Base-by-base conservation (phyloP, 352 stramenopile species). In the Phytophthora brassicae region DNA sequence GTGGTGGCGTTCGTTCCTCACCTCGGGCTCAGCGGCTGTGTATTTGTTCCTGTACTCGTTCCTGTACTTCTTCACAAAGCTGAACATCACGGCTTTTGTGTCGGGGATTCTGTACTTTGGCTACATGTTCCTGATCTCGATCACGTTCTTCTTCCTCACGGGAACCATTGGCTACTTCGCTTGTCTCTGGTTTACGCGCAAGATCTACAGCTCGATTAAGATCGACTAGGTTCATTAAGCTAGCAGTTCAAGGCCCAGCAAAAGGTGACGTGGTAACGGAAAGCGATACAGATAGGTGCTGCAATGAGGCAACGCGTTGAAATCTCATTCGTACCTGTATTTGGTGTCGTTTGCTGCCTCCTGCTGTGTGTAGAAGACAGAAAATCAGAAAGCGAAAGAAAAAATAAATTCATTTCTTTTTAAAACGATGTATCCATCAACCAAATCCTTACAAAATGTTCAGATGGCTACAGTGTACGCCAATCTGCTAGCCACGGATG, bases 31-130 rank as follows among this genome's bases (percentile, higher is more conserved):
- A 54, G 94, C 89, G 26, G 98, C 96, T 39, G 56, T 98, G 29
- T 99, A 99, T 74, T 74, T 99, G 24, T 99, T 99, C 79, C 64
- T 99, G 3, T 99, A 99, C 88, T 98, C 95, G 45, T 86, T 99
- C 65, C 97, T 98, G 78, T 99, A 99, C 88, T 98, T 98, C 68
- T 90, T 89, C 64, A 98, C 85, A 38, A 98, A 99, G 76, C 85
- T 99, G 68, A 96, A 99, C 64, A 98, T 99, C 60, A 97, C 96
- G 49, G 84, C 88, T 47, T 89, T 96, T 26, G 90, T 97, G 29
- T 96, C 88, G 43, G 86, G 83, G 23, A 72, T 99, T 57, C 78
- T 99, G 42, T 99, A 99, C 86, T 99, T 99, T 88, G 97, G 97
- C 49, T 99, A 99, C 88, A 99, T 99, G 97, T 86, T 81, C 62